Evolutionary conservation across 805 yeast genomes (phyloP), one percentile per base, ranked within the genome.

Genomic region (Kluyveromyces aestuarii): DNA sequence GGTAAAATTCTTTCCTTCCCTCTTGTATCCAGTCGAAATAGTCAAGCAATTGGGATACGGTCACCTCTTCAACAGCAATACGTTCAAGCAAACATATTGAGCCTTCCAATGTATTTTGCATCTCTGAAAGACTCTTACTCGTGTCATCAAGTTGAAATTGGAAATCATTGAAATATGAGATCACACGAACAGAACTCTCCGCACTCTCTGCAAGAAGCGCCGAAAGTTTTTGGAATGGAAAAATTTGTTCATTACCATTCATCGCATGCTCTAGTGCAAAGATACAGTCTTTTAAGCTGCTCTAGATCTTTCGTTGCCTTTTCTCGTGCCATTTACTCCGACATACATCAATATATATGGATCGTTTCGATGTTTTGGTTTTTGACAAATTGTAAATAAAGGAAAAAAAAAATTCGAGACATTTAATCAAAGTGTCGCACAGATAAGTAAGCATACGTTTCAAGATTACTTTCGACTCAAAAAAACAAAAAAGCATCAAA

Each of bases 21-120:
- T 66, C 68, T 17, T 55, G 56, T 8, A 71, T 50, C 72, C 73
- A 69, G 8, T 57, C 58, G n/a, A 58, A 40, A 42, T 55, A 54
- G 11, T 27, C 18, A 11, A 41, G 41, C 35, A 44, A 18, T 37
- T 44, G 40, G 6, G 46, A 44, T 21, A 44, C 46, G 16, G 19
- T 25, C 21, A 44, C 36, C 35, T 44, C 36, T 10, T 44, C 36
- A 2, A n/a, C 9, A 18, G 37, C 37, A 27, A 44, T 6, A 2
- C 25, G 21, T 9, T 6, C 27, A 17, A 45, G 38, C 13, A 45
- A 27, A 7, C 8, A 9, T 13, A 18, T 17, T 8, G 46, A 44
- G 2, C 5, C 13, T n/a, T 14, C 8, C 7, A 43, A 21, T 14
- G 18, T 6, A 13, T 43, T 25, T 33, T 17, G 17, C 38, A 43